phyloP scores from a whole-genome alignment of 164 flowering plant genomes.

The Annona cherimola region DNA sequence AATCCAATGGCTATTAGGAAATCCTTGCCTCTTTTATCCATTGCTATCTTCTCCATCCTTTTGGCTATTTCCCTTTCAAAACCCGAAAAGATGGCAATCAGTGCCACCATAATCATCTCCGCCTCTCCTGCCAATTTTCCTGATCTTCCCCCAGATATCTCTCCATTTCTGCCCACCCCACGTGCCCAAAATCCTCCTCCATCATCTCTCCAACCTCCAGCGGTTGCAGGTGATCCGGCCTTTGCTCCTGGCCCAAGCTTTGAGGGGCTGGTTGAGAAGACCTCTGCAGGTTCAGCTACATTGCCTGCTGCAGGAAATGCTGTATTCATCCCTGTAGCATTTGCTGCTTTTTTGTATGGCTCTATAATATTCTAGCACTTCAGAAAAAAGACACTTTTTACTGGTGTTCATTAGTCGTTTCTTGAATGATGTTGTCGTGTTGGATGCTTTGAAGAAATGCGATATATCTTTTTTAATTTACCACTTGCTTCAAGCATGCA shows the following conservation, averaged over 20 bases:
- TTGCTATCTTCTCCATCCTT: neutral
- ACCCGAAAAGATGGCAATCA: neutral
- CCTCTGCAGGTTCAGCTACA: neutral
- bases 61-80: neutral
- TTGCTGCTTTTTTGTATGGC: neutral
- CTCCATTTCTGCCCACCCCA: slow-evolving; percentile 1
- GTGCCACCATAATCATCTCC: neutral
- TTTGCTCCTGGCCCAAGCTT: slow-evolving; percentile 2
- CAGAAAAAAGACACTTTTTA: too few species aligned
- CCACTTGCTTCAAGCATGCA: too few species aligned
- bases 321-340: neutral
- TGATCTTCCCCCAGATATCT: slow-evolving; percentile 2
- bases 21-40: neutral
- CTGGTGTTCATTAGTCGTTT: too few species aligned
- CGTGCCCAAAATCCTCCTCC: neutral
- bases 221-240: neutral
- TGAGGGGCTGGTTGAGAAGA: neutral
- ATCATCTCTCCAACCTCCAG: neutral
- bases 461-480: too few species aligned
- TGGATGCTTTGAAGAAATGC: too few species aligned
- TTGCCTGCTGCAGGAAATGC: neutral
- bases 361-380: neutral
- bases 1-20: neutral
- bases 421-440: too few species aligned
- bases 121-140: slow-evolving; percentile 6